These are phyloP conservation scores for Venturiaceae sp. DNA, from an alignment of 2,329 filamentous ascomycete genomes.

Conservation along the genomic window DNA sequence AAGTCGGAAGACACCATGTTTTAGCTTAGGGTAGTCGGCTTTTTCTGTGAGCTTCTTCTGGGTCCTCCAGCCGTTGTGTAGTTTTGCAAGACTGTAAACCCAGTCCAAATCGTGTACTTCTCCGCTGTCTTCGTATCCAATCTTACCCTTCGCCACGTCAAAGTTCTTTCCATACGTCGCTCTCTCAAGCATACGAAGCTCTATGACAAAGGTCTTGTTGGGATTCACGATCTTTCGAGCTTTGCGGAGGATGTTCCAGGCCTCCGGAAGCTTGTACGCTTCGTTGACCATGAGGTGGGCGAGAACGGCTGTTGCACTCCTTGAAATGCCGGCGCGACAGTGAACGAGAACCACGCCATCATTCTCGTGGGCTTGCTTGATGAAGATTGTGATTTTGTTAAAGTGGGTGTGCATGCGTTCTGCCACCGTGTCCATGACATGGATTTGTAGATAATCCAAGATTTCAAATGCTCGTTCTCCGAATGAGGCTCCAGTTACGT, in stretches of 20 bases:
- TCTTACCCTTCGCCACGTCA: not conserved
- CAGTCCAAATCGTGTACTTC: not conserved
- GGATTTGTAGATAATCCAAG: not conserved
- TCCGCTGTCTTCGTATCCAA: not conserved
- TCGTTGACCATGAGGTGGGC: conserved; percentile 1
- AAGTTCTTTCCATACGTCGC: not conserved
- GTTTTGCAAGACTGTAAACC: not conserved
- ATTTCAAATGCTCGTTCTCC: not conserved
- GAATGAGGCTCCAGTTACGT: not conserved
- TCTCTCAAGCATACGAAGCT: conserved; percentile 1
- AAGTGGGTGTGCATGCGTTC: not conserved
- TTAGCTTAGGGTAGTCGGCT: not conserved
- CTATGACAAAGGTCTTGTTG: not conserved
- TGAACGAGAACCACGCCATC: not conserved
- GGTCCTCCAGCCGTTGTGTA: not conserved
- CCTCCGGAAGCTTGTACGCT: not conserved
- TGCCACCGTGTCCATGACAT: not conserved
- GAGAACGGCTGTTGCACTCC: not conserved
- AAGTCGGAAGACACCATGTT: not conserved
- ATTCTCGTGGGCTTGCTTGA: not conserved
- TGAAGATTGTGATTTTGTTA: not conserved
- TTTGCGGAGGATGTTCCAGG: not conserved
- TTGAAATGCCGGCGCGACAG: not conserved
- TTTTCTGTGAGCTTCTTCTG: not conserved
- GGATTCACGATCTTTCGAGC: not conserved